Base-by-base conservation (phyloP, 2,329 filamentous ascomycete species). In the Pestalotiopsis sp. region DNA sequence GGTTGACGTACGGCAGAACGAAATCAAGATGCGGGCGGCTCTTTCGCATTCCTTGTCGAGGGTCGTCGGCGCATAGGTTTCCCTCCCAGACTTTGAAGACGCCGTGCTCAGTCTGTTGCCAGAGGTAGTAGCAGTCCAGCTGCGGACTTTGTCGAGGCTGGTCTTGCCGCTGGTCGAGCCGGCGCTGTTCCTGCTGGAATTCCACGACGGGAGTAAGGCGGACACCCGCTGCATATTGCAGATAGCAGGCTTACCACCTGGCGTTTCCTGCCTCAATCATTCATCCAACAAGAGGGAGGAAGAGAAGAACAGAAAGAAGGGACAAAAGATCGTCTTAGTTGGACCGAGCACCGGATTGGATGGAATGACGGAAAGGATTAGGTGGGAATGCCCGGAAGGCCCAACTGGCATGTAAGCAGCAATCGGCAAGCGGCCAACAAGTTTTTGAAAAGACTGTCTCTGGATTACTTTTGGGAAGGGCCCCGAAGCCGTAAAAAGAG, bases 1-100 rank as follows among this genome's bases (percentile, higher is more conserved):
- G 45, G 13, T 3, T 23, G 56, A 84, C 89, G 73, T 86, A 93
- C 91, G 93, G 84, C 94, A 97, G 81, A 98, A 98, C 40, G 93
- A 95, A 78, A 94, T 92, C 65, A 98, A 81, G 70, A 97, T 97
- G 68, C 94, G 87, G 69, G 94, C 94, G 61, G 94, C 93, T 83
- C 97, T 97, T 81, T 97, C 93, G 80, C 92, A 93, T 84, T 98
- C 95, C 73, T 92, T 91, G 78, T 97, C 95, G 65, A 97, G 84
- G 1, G 91, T 92, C 40, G 92, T 92, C 3, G 94, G 94, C 93
- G 93, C 96, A 76, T 95, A 95, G 27, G 92, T 90, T 78, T 97
- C 93, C 38, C 87, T 87, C 68, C 90, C 91, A 41, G 93, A 81
- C 73, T 89, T 75, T 38, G 65, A 60, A 40, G 75, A 90, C 11